Evolutionary conservation across 2,329 filamentous ascomycete species (phyloP), one percentile per base, ranked within the genome.

Genomic region (Colletotrichum musae): DNA sequence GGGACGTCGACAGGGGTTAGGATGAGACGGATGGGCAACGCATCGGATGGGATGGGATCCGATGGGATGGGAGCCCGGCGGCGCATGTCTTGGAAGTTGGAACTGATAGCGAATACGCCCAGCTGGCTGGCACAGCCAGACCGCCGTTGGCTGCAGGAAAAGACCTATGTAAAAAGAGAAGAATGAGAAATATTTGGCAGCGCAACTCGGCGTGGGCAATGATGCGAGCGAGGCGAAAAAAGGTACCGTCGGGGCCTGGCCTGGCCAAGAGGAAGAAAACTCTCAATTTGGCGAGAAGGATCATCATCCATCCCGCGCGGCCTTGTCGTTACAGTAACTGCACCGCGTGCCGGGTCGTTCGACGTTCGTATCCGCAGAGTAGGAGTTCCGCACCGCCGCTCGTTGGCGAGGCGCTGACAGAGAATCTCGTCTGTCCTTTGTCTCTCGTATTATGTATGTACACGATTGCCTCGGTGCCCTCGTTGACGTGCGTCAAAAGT

Each of bases 191-290:
- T 53, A 43, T 24, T n/a, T 24, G n/a, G 28, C 16, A 59, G 16
- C n/a, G 24, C 47, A 24, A 45, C 48, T 36, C 56, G 28, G 28
- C 48, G 12, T 48, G 48, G 18, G 18, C 39, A 24, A 56, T 54
- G 56, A 51, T 65, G 50, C 54, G 43, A 59, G 32, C 54, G 54
- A 69, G 61, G 61, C 60, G 21, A 24, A 64, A 68, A 36, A 36
- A 36, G 32, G 32, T 7, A 7, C 32, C 32, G 53, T 18, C 53
- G 62, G 54, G 18, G 52, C 32, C 32, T 32, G 5, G 54, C 47
- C 21, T 7, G 43, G 5, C 28, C 36, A 51, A 26, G 18, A 50
- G 21, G 18, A 13, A 12, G 47, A 50, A 24, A 50, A 21, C 7
- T 24, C 24, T 50, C 47, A 24, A 43, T 32, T 28, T 57, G 26